Conservation (phyloP, 2,329 filamentous ascomycete species). For the Fusarium tanahbumbuense region DNA sequence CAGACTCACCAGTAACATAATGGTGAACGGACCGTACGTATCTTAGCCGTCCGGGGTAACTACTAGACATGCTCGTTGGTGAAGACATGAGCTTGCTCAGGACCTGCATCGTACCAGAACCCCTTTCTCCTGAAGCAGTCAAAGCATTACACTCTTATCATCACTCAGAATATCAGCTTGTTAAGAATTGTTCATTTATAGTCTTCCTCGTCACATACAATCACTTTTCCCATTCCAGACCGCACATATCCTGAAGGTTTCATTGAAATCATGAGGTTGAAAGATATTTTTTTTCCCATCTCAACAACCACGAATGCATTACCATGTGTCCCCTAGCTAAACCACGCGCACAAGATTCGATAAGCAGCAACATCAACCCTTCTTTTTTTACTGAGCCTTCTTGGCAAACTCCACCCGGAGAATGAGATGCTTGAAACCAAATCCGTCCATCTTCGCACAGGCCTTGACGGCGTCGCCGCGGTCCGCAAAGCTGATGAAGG, state of each 20-base stretch:
- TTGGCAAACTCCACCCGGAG: constrained; percentile 90
- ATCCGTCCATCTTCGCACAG: constrained; percentile 98
- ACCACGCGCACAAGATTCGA: constrained; percentile 45
- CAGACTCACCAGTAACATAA: neutral
- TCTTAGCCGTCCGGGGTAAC: neutral
- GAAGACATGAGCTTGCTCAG: neutral
- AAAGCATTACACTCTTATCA: neutral
- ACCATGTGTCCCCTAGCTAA: constrained; percentile 48
- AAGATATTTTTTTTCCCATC: constrained; percentile 32
- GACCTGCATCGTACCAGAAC: neutral
- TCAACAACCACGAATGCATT: constrained; percentile 45
- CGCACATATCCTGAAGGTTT: constrained; percentile 35
- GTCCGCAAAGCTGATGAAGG: constrained; percentile 97
- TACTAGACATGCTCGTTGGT: neutral
- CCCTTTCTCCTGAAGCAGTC: neutral
- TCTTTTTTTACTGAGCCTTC: constrained; percentile 63
- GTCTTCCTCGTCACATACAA: constrained; percentile 26
- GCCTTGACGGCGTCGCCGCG: constrained; percentile 89
- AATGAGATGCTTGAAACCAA: constrained; percentile 88
- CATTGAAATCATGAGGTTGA: constrained; percentile 48
- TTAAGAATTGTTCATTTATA: constrained; percentile 18
- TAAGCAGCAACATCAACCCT: constrained; percentile 39
- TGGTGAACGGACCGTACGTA: neutral
- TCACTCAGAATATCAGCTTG: neutral
- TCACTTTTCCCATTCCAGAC: constrained; percentile 41